Evolutionary conservation across 2,329 filamentous ascomycete species (phyloP), one percentile per base, ranked within the genome.

Genomic region (Epicoccum sorghinum): DNA sequence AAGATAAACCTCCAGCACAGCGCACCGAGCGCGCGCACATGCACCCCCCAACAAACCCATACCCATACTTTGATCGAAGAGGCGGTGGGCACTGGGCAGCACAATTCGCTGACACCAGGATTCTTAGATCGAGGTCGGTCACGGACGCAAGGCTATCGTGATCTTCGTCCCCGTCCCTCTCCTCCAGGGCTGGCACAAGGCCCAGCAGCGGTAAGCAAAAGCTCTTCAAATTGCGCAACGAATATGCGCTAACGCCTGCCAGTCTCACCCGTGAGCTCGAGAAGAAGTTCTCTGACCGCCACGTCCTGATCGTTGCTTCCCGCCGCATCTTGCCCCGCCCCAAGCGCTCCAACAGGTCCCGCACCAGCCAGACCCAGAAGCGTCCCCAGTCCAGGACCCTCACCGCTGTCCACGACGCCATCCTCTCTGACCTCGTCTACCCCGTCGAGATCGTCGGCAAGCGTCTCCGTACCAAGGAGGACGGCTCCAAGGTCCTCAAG

Each of bases 201-300:
- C 96, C 79, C 95, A 99, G 88, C 95, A 98, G 86, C 93, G 95
- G 93, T 98, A 93, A 82, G 89, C 81, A 64, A 47, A 14, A 9
- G 25, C 4, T 7, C 2, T 4, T 7, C 4, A 38, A 29, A n/a
- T 6, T 18, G 9, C 9, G 7, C 7, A 4, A 6, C 10, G 13
- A n/a, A 25, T 30, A 9, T 9, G 7, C 37, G 40, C 64, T 64
- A 39, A 65, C 44, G 18, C 5, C 40, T 64, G 2, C 12, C 62
- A 98, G 93, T 79, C 89, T 99, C 78, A 99, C 95, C 82, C 95
- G 95, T 83, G 95, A 99, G 87, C 93, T 99, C 78, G 95, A 99
- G 90, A 99, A 99, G 92, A 99, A 99, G 86, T 99, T 99, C 91
- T 98, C 95, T 67, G 95, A 99, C 87, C 95, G 95, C 83, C 95